These are phyloP conservation scores for Lactarius hengduanensis DNA, from an alignment of 768 basidiomycete genomes.

Conservation along the genomic window DNA sequence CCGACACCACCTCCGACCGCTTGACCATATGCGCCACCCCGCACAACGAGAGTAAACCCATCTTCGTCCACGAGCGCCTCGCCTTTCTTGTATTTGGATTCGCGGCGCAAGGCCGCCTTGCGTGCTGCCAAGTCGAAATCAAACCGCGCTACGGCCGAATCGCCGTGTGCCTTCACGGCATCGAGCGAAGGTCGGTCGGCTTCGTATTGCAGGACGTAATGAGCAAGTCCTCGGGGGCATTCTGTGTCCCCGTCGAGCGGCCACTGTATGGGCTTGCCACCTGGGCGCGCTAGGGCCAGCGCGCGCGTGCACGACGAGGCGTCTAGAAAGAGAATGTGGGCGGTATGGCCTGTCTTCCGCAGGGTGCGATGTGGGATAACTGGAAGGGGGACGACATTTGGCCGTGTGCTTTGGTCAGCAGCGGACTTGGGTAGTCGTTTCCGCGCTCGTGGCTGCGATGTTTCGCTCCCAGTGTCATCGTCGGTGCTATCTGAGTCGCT, in stretches of 20 bases:
- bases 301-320: conserved; percentile 67
- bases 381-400: conserved; percentile 63
- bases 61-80: conserved; percentile 93
- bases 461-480: conserved; percentile 32
- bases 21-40: conserved; percentile 87
- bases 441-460: conserved; percentile 31
- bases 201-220: conserved; percentile 64
- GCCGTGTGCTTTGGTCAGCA: conserved; percentile 34
- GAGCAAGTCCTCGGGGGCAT: conserved; percentile 66
- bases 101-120: conserved; percentile 41
- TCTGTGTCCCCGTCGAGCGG: conserved; percentile 46
- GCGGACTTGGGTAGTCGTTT: conserved; percentile 38
- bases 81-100: conserved; percentile 71
- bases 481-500: conserved; percentile 38
- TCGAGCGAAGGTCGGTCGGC: conserved; percentile 75
- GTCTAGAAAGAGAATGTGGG: conserved; percentile 74
- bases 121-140: conserved; percentile 67
- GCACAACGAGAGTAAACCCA: conserved; percentile 91
- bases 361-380: conserved; percentile 50
- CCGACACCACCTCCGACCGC: conserved; percentile 79
- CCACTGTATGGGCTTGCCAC: conserved; percentile 62
- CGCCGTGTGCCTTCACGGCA: conserved; percentile 72
- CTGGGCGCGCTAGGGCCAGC: conserved; percentile 41
- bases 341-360: conserved; percentile 61
- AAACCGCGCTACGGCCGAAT: conserved; percentile 71